A percentile compares a stretch with the other conserved stretches of the same genome.
Evolutionary conservation across 805 yeast species (phyloP).

Genomic region (Nematodospora valgi): DNA sequence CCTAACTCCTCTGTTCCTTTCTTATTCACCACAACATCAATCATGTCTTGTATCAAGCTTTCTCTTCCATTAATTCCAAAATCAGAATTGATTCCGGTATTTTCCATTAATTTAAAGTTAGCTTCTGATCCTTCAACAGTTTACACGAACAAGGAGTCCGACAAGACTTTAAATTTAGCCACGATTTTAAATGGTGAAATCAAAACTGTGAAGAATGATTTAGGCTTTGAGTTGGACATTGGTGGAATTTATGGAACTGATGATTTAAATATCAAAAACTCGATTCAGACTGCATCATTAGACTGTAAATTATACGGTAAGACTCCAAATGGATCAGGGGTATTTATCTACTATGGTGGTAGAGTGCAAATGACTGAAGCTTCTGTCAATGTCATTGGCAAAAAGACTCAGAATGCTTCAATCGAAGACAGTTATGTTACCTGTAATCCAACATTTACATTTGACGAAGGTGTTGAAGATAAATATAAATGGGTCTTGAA

Average conservation of each 20-base stretch:
- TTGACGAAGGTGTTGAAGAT: slow-evolving; percentile 40
- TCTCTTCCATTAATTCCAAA: slow-evolving; percentile 14
- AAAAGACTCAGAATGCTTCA: slow-evolving; percentile 25
- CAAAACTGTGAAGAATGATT: slow-evolving; percentile 26
- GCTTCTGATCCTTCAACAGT: slow-evolving; percentile 18
- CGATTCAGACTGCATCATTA: slow-evolving; percentile 26
- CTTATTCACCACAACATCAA: slow-evolving; percentile 4
- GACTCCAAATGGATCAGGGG: slow-evolving; percentile 41
- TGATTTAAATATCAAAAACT: slow-evolving; percentile 38
- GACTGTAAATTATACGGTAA: slow-evolving; percentile 51
- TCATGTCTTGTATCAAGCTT: slow-evolving; percentile 3
- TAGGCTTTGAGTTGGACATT: slow-evolving; percentile 30
- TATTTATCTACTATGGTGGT: slow-evolving; percentile 47
- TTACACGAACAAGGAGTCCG: slow-evolving; percentile 14
- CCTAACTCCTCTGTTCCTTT: too few relatives aligned
- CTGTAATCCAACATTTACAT: slow-evolving; percentile 41
- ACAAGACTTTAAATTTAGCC: slow-evolving; percentile 20
- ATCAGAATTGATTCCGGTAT: slow-evolving; percentile 28
- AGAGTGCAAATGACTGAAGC: slow-evolving; percentile 37
- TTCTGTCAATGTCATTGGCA: slow-evolving; percentile 29
- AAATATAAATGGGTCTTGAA: slow-evolving; percentile 49
- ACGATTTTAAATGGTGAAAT: slow-evolving; percentile 25
- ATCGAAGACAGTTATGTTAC: slow-evolving; percentile 50
- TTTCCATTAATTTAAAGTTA: slow-evolving; percentile 25
- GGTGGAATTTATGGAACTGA: slow-evolving; percentile 41